Percentiles rank a stretch among this genome's conserved stretches.
Conservation (phyloP, 805 yeast species). For the Lipomyces mesembrius region DNA sequence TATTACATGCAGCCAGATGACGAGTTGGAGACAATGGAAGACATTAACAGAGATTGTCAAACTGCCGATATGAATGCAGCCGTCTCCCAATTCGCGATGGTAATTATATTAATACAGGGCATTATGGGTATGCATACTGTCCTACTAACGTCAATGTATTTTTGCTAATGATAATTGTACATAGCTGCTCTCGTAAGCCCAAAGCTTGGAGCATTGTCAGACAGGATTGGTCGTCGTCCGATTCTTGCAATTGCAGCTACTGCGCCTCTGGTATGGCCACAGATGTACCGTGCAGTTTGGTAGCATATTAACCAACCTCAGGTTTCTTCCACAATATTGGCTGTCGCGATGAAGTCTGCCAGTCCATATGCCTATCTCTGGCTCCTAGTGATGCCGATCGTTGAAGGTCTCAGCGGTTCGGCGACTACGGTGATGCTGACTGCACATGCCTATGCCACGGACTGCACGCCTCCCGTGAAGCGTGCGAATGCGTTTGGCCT, state of each 20-base stretch:
- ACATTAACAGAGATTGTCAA: conserved; percentile 19
- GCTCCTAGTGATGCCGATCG: conserved; percentile 51
- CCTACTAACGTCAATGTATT: neutral
- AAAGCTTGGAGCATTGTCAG: conserved; percentile 24
- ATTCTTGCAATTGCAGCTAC: neutral
- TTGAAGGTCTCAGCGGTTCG: conserved; percentile 67
- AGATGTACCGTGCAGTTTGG: neutral
- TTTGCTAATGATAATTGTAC: neutral
- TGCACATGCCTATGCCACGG: conserved; percentile 71
- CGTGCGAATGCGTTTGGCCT: conserved; percentile 48
- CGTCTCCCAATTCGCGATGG: conserved; percentile 18
- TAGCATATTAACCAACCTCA: neutral
- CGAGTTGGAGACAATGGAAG: conserved; percentile 1
- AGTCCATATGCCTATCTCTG: conserved; percentile 34
- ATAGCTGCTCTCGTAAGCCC: conserved; percentile 23
- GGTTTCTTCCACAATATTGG: neutral
- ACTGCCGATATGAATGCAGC: conserved; percentile 26
- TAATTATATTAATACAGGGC: conserved; percentile 25
- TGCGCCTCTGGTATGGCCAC: neutral
- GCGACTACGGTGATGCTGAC: conserved; percentile 58
- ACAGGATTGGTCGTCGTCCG: conserved; percentile 23
- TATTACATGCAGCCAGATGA: conserved; percentile 16
- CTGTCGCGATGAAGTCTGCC: conserved; percentile 5
- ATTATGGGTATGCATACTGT: neutral
- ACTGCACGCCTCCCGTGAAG: conserved; percentile 64